Percentiles rank a stretch among this genome's conserved stretches.
These are phyloP conservation scores for Microsporum ferrugineum DNA, from an alignment of 2,329 filamentous ascomycete genomes.

Conservation along the genomic window DNA sequence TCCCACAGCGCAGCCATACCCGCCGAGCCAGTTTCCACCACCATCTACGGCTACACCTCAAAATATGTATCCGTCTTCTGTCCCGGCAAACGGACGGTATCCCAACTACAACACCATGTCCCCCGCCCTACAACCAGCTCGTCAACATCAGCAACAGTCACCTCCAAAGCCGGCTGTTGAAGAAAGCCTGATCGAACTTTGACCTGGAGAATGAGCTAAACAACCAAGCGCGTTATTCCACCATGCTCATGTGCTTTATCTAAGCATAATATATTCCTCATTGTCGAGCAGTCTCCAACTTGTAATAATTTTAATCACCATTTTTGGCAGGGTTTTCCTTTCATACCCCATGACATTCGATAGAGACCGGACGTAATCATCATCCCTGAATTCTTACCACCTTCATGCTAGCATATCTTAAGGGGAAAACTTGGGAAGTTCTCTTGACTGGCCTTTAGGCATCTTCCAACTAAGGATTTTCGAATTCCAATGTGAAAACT, in stretches of 20 bases:
- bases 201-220: conserved; percentile 11
- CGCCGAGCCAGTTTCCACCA: not conserved
- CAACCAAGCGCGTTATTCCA: not conserved
- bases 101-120: conserved; percentile 2
- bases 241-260: not conserved
- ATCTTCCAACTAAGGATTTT: too few species aligned
- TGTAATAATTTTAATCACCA: not conserved
- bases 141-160: conserved; percentile 47
- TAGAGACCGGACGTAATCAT: not conserved
- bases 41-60: not conserved
- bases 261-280: not conserved
- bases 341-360: not conserved
- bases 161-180: conserved; percentile 46
- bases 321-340: not conserved
- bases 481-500: too few species aligned
- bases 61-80: not conserved
- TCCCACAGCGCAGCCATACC: not conserved
- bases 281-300: not conserved
- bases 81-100: not conserved
- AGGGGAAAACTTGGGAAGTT: too few species aligned
- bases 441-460: too few species aligned
- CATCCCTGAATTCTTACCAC: not conserved
- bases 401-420: not conserved
- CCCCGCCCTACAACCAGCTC: conserved; percentile 18
- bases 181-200: conserved; percentile 72